A percentile compares a stretch with the other conserved stretches of the same genome.
These are phyloP conservation scores for Tuber umbilicatum DNA, from an alignment of 495 filamentous ascomycete genomes.

Conservation along the genomic window DNA sequence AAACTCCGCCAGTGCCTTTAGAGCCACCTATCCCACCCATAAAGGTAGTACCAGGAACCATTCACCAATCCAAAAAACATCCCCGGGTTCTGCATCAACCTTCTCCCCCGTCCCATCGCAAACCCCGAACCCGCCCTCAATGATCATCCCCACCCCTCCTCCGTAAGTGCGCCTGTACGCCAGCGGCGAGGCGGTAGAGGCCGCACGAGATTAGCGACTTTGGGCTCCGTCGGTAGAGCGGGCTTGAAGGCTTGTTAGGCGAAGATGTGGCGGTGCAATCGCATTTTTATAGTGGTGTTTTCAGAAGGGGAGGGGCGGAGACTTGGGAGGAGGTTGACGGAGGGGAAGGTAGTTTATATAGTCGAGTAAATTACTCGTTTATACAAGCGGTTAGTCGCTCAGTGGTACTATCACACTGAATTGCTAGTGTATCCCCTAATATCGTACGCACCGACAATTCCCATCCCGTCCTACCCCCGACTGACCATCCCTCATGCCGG, in stretches of 20 bases:
- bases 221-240: constrained; percentile 58
- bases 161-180: constrained; percentile 69
- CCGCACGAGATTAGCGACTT: constrained; percentile 63
- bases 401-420: too few species aligned
- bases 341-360: neutral
- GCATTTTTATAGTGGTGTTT: constrained; percentile 16
- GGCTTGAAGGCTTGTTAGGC: constrained; percentile 45
- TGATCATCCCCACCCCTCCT: constrained; percentile 68
- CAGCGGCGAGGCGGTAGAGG: constrained; percentile 67
- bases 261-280: constrained; percentile 17
- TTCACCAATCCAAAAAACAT: too few species aligned
- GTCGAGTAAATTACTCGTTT: too few species aligned
- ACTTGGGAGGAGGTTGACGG: neutral
- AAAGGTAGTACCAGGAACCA: too few species aligned
- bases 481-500: too few species aligned
- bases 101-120: constrained; percentile 63
- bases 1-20: too few species aligned
- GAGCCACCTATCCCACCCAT: too few species aligned
- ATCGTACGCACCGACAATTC: too few species aligned
- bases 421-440: too few species aligned
- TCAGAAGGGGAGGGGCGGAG: too few species aligned
- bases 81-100: constrained; percentile 60
- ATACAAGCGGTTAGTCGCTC: too few species aligned
- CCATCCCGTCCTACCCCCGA: too few species aligned
- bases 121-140: constrained; percentile 71